A percentile compares a stretch with the other conserved stretches of the same genome.
These are phyloP conservation scores for Vanrija sp. DNA, from an alignment of 1,284 basidiomycete genomes.

Conservation along the genomic window DNA sequence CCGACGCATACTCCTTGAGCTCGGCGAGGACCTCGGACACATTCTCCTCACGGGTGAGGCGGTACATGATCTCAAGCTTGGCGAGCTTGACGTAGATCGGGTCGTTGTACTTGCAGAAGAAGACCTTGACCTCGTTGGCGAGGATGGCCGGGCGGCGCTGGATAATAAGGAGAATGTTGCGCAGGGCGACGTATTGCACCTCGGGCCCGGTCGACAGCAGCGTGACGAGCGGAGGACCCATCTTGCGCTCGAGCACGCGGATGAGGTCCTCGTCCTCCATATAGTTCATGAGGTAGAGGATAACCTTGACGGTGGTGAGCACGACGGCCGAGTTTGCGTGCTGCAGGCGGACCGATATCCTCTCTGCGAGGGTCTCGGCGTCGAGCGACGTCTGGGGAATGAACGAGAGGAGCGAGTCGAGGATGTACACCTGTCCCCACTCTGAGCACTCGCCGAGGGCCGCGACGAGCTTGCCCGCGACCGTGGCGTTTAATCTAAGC, in stretches of 20 bases:
- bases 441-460: slow-evolving; percentile 98
- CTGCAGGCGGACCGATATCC: slow-evolving; percentile 86
- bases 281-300: slow-evolving; percentile 98
- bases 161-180: slow-evolving; percentile 93
- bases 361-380: slow-evolving; percentile 89
- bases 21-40: slow-evolving; percentile 92
- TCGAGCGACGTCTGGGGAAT: slow-evolving; percentile 83
- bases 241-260: slow-evolving; percentile 88
- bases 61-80: slow-evolving; percentile 98
- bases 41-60: slow-evolving; percentile 84
- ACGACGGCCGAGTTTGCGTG: slow-evolving; percentile 95
- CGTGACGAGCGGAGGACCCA: slow-evolving; percentile 78
- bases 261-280: slow-evolving; percentile 85
- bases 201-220: slow-evolving; percentile 59
- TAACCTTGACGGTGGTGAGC: slow-evolving; percentile 87
- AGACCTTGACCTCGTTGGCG: slow-evolving; percentile 93
- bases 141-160: slow-evolving; percentile 88
- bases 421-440: slow-evolving; percentile 99
- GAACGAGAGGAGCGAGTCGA: slow-evolving; percentile 89
- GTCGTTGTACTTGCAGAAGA: slow-evolving; percentile 99
- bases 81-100: slow-evolving; percentile 97
- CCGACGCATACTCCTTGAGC: slow-evolving; percentile 95
- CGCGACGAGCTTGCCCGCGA: slow-evolving; percentile 71
- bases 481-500: slow-evolving; percentile 48
- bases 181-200: slow-evolving; percentile 93